Evolutionary conservation across 2,329 filamentous ascomycete species (phyloP).

Genomic region (Microsporum canis): DNA sequence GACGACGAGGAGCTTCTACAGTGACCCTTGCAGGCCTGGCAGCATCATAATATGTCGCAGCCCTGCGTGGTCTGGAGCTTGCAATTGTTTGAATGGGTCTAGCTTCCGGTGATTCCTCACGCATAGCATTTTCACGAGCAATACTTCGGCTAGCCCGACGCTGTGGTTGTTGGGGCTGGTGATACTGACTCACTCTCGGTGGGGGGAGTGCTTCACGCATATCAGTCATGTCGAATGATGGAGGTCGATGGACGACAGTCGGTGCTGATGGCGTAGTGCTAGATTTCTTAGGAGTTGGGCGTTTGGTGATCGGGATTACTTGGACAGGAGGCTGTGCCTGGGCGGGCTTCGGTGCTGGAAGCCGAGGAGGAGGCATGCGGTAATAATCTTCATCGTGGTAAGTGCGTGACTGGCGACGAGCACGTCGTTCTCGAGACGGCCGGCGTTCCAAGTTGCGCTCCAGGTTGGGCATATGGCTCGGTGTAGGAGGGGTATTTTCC

Average conservation of each 20-base stretch:
- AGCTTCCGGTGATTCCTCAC: slow-evolving; percentile 21
- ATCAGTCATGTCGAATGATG: slow-evolving; percentile 27
- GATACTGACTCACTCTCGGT: slow-evolving; percentile 4
- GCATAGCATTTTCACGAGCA: slow-evolving; percentile 13
- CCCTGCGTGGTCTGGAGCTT: slow-evolving; percentile 17
- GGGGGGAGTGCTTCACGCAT: slow-evolving; percentile 23
- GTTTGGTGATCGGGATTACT: slow-evolving; percentile 25
- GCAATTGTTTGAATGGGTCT: slow-evolving; percentile 21
- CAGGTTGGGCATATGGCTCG: not conserved
- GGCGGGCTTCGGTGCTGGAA: slow-evolving; percentile 16
- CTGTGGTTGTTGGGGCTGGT: not conserved
- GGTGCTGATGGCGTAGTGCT: slow-evolving; percentile 22
- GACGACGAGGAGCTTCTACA: slow-evolving; percentile 25
- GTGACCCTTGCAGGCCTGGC: slow-evolving; percentile 23
- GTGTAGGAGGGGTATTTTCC: slow-evolving; percentile 22
- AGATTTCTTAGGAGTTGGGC: slow-evolving; percentile 21
- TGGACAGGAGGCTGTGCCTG: slow-evolving; percentile 21
- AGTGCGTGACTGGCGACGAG: slow-evolving; percentile 21
- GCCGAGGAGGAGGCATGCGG: slow-evolving; percentile 33
- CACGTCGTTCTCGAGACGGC: slow-evolving; percentile 21
- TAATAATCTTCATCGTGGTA: slow-evolving; percentile 33
- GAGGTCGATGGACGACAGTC: slow-evolving; percentile 23
- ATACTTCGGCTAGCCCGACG: slow-evolving; percentile 20
- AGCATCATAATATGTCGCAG: slow-evolving; percentile 25
- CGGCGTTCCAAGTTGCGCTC: not conserved